Percentiles rank a stretch among this genome's conserved stretches.
Evolutionary conservation across 176 grass and related monocot species (phyloP).

Genomic region (Aegilops sharonensis): DNA sequence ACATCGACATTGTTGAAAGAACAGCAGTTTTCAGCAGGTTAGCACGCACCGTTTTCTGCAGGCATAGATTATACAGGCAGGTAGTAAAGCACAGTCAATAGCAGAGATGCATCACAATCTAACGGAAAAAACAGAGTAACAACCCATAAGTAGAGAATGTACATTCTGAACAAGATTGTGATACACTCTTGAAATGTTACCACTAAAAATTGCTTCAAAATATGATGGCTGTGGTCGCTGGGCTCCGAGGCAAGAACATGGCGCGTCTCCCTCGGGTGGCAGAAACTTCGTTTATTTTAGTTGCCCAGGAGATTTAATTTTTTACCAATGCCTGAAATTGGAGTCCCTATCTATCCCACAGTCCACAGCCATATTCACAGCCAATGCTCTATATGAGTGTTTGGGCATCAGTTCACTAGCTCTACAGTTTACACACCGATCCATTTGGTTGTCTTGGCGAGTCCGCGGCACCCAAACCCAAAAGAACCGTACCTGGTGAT

Average conservation of each 20-base stretch:
- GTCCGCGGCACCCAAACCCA: background rate
- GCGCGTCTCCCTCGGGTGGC: background rate
- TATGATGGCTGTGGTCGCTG: background rate
- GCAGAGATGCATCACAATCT: background rate
- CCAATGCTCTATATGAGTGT: background rate
- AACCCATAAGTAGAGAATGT: background rate
- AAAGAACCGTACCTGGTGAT: conserved; percentile 12
- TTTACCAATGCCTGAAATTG: no score
- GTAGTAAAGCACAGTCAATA: background rate
- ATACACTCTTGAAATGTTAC: background rate
- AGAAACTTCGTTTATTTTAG: background rate
- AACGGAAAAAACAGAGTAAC: background rate
- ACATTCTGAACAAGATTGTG: background rate
- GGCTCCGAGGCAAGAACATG: background rate
- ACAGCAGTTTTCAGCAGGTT: conserved; percentile 35
- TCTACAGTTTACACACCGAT: background rate
- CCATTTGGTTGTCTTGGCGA: background rate
- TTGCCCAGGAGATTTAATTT: no score
- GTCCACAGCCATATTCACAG: background rate
- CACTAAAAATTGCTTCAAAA: background rate
- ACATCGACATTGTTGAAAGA: conserved; percentile 41
- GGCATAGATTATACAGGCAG: conserved; percentile 3
- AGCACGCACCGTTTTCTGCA: conserved; percentile 33
- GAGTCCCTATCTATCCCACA: no score
- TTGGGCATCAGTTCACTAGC: background rate